Evolutionary conservation across 179 eudicot genomes (phyloP), one percentile per base, ranked within the genome.

Genomic region (Nepenthes alata): DNA sequence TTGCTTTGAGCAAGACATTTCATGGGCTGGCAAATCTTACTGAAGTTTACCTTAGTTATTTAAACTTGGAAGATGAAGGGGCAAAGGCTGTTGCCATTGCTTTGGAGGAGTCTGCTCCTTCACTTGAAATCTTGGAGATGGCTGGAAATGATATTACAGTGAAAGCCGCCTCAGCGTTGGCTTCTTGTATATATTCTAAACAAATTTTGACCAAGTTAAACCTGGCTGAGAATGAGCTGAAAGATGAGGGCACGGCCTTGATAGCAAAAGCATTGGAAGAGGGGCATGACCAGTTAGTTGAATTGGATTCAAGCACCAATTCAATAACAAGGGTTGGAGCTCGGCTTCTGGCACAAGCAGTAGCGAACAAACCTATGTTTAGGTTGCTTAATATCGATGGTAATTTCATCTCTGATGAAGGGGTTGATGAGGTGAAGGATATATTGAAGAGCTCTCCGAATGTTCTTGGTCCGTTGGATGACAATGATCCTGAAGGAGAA

Each of bases 401-500:
- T 35, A 85, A 85, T 68, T 83, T 71, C 71, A 71, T 85, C 58
- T 85, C 88, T 48, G 88, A 83, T 61, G 88, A 85, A 67, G 91
- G 85, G 2, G 38, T 85, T 67, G 88, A 85, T 59, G 85, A 85
- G 70, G 77, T 85, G 68, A 80, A 77, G 59, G 85, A 71, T 3
- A 44, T 80, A 11, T 74, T 85, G 52, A 85, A 80, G 77, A 65
- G 61, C 62, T 70, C 64, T 49, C 84, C 77, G 9, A 66, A 60
- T 60, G 60, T 72, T 44, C 85, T 85, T 55, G 91, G 86, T 13
- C 76, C 84, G 8, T 67, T 85, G 77, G 91, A 85, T 67, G 91
- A 85, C 58, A 85, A 85, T 62, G 91, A 85, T 65, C 88, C 88
- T 12, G 91, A 85, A 14, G 91, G 91, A 62, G 84, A 76, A 65